A percentile compares a stretch with the other conserved stretches of the same genome.
phyloP scores from a whole-genome alignment of 2,329 filamentous ascomycete genomes.

The Phaeosphaeriaceae sp. region DNA sequence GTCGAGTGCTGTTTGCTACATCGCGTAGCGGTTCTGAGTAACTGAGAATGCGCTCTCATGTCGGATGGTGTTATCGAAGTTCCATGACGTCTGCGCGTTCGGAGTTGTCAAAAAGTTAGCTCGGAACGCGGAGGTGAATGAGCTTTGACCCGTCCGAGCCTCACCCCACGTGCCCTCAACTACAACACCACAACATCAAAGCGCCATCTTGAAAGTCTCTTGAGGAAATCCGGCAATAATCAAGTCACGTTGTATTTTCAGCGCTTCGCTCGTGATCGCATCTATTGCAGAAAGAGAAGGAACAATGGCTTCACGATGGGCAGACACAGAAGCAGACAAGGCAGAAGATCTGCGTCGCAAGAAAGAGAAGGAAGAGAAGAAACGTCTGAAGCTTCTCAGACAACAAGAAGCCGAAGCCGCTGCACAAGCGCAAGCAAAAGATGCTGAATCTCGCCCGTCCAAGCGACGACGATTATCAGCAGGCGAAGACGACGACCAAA shows the following conservation, averaged over 20 bases:
- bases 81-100: slow-evolving; percentile 43
- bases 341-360: slow-evolving; percentile 76
- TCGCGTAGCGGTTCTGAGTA: slow-evolving; percentile 33
- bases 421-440: slow-evolving; percentile 35
- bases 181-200: background rate
- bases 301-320: slow-evolving; percentile 80
- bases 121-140: slow-evolving; percentile 37
- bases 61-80: slow-evolving; percentile 28
- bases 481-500: slow-evolving; percentile 27
- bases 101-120: slow-evolving; percentile 30
- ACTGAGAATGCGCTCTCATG: slow-evolving; percentile 40
- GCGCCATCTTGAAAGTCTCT: background rate
- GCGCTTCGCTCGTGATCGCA: background rate
- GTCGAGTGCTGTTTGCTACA: slow-evolving; percentile 17
- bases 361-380: slow-evolving; percentile 88
- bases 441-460: slow-evolving; percentile 55
- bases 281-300: slow-evolving; percentile 9
- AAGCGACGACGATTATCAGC: slow-evolving; percentile 70
- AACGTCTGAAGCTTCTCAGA: slow-evolving; percentile 82
- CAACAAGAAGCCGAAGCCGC: slow-evolving; percentile 71
- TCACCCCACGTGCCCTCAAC: slow-evolving; percentile 18
- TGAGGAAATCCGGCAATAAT: background rate
- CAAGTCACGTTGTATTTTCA: too few relatives aligned
- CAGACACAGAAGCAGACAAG: slow-evolving; percentile 81
- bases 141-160: slow-evolving; percentile 42